Evolutionary conservation across 2,329 filamentous ascomycete genomes (phyloP), one percentile per base, ranked within the genome.

Genomic region (Phaeosphaeriaceae sp.): DNA sequence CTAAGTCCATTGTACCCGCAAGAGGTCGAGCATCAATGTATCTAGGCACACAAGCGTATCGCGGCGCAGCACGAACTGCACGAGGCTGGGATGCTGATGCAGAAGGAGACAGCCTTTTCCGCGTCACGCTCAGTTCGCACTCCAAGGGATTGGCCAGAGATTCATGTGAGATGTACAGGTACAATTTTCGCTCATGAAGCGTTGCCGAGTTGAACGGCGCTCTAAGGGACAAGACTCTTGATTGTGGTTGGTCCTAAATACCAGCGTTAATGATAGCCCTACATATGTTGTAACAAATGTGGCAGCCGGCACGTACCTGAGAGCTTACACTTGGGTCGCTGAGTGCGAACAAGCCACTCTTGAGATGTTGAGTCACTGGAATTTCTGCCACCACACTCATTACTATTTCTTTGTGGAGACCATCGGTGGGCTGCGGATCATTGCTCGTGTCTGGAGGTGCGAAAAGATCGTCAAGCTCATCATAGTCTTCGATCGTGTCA

Each of bases 401-500:
- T 3, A 79, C 65, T 21, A 79, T 56, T 53, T 79, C 77, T 53
- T 78, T 78, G 33, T 74, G 72, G 20, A 79, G 64, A 7, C 77
- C 76, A 56, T 75, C 71, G 21, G 76, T 70, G 1, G 75, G 73
- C 40, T 73, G 71, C 33, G 73, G 64, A 1, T 73, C 71, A 40
- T 59, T 58, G 13, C 67, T 68, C 15, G 62, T 61, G 27, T 77
- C 72, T 49, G 70, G 69, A 7, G 72, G 70, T 7, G 69, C 67
- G 40, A 77, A 76, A 3, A 78, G 65, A 56, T 78, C 75, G 48
- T 78, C 76, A 36, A 76, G 68, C 47, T 76, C 74, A 56, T 78
- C 74, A 51, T 76, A 76, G 47, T 79, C 77, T 25, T 79, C 76
- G 31, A 77, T 63, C 2, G 73, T 74, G 50, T 77, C 75, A 50